Evolutionary conservation across 2,329 filamentous ascomycete genomes (phyloP), one percentile per base, ranked within the genome.

Genomic region (Davidsoniella neocaledoniae): DNA sequence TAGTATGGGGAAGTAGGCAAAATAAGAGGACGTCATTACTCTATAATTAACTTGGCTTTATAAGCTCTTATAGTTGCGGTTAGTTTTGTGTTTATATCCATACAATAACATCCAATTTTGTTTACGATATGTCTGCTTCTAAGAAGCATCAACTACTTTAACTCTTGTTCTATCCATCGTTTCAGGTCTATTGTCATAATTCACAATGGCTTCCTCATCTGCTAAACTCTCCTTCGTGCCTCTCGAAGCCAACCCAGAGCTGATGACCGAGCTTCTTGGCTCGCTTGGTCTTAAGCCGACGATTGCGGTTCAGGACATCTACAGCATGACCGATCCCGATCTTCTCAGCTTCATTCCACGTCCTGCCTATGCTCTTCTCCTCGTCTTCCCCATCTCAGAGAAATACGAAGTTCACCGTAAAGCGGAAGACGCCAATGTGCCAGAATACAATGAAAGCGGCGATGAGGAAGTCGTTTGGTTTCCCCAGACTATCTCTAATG

Each of bases 401-500:
- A 73, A 76, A 40, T 95, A 94, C 72, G 83, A 94, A 66, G 74
- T 72, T 53, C 78, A 81, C 61, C 82, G 88, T 29, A 63, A 74
- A 51, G 70, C 76, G 41, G 88, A 94, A 68, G 88, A 95, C 66
- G 68, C 68, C 46, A 62, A 72, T 19, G 68, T 69, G 40, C 56
- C 67, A 2, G 75, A 79, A 38, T 94, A 94, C 67, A 61, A 63
- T 0, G 83, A 81, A 41, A 71, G 69, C 16, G 87, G 87, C 1
- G 66, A 73, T 0, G 60, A 59, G 0, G 86, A 95, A 60, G 85
- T 95, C 0, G 60, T 94, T 6, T 98, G 90, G 91, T 96, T 88
- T 72, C 83, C 78, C 57, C 90, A 96, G 68, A 96, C 88, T 0
- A 95, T 96, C 58, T 76, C 83, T 54, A 94, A 96, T 62, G 86